Base-by-base conservation (phyloP, 371 early-diverging fungal species). In the Mucor indicus region DNA sequence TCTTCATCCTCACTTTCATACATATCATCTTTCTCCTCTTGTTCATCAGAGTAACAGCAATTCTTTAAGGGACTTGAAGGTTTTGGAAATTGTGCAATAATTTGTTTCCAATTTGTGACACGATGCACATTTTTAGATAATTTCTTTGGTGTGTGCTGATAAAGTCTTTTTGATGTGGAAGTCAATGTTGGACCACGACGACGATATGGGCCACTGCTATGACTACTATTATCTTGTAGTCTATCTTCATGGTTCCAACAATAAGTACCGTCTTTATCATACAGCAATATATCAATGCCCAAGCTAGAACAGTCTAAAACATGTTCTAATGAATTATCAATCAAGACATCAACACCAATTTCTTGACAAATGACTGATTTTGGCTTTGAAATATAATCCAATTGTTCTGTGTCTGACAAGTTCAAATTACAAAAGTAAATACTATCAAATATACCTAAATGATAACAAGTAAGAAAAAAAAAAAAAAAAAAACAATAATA, bases 321-420 rank as follows among this genome's bases (percentile, higher is more conserved):
- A 45, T 75, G 71, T 33, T 72, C 69, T 21, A 75, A 53, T 1
- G 66, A 71, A 48, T 78, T 73, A 38, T 75, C 75, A 35, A 78
- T 75, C 39, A 78, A 50, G 21, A 78, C 56, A 31, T 78, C 66
- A 17, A 73, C 79, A 20, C 69, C 67, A 43, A 78, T 73, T 30
- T 78, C 79, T 36, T 69, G 67, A 55, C 73, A 75, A 32, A 78
- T 78, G 13, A 64, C 59, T 9, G 74, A 68, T 32, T 78, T 78
- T 16, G 73, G 66, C 39, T 78, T 75, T 15, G 73, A 70, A 32
- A 73, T 53, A 27, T 68, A 69, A 10, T 68, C 70, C 7, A 62
- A 33, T 35, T 62, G 65, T 21, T 78, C 75, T 33, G 60, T 53
- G 39, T 70, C 68, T 8, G 79, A 63, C 30, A 78, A 31, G 33